Base-by-base conservation (phyloP, 352 stramenopile genomes). In the Pelagophyceae sp. region DNA sequence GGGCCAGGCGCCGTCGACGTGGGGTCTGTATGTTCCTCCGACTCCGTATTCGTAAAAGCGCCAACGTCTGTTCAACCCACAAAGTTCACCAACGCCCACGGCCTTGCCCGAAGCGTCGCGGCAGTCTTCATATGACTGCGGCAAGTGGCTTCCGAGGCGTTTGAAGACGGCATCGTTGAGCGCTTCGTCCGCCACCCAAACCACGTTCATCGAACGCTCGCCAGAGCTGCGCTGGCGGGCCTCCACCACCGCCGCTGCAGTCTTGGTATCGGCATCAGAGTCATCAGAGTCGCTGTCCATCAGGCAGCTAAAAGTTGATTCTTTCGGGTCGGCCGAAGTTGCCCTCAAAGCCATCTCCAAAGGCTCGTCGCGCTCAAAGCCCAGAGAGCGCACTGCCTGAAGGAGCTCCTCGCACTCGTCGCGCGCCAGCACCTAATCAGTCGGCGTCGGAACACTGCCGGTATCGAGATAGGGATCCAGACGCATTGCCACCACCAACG, bases 1-100 rank as follows among this genome's bases (percentile, higher is more conserved):
- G 27, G 80, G 82, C 82, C 82, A 85, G 27, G 82, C 79, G 63
- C 82, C 82, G 77, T 85, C 74, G 50, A 83, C 81, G 60, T 84
- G 76, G 19, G 82, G 78, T 37, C 79, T 72, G 71, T 84, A 87
- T 38, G 80, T 82, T 29, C 77, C 75, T 31, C 76, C 72, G 1
- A 76, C 67, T 0, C 80, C 69, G 69, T 87, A 85, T 27, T 78
- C 35, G 77, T 87, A 85, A 20, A 83, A 76, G 29, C 82, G 72
- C 75, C 80, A 85, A 5, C 80, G 72, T 23, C 77, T 40, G 77
- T 87, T 87, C 17, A 87, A 40, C 54, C 83, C 83, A 32, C 37
- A 60, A 2, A 74, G 38, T 27, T 78, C 63, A 54, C 83, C 83
- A 27, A 77, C 38, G 77, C 84, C 83, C 6, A 83, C 69, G 27